Evolutionary conservation across 306 rosid species (phyloP).

Genomic region (Cercis canadensis): DNA sequence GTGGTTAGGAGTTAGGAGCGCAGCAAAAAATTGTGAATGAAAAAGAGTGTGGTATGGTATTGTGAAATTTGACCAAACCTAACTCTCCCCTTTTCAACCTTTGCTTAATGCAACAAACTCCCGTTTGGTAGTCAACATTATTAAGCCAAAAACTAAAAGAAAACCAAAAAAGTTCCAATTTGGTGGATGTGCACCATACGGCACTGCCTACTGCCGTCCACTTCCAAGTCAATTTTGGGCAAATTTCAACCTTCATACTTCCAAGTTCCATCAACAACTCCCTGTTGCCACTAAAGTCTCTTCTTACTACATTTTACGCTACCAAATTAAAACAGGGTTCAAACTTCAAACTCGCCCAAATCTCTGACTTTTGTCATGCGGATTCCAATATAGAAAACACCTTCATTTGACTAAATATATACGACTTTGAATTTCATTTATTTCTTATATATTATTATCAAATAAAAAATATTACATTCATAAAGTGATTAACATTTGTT

Average conservation of each 20-base stretch:
- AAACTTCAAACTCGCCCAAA: too few species aligned
- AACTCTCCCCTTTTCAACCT: not conserved
- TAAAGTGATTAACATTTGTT: too few species aligned
- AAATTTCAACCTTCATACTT: not conserved
- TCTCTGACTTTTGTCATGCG: too few species aligned
- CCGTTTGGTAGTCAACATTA: not conserved
- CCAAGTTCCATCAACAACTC: too few species aligned
- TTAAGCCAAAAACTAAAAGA: not conserved
- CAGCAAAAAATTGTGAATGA: conserved; percentile 33
- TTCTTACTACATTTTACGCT: too few species aligned
- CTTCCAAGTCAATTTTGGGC: conserved; percentile 40
- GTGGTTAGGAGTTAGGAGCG: conserved; percentile 3
- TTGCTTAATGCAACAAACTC: not conserved
- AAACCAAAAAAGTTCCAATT: conserved; percentile 32
- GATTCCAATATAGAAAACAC: too few species aligned
- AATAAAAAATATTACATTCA: too few species aligned
- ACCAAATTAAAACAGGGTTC: too few species aligned
- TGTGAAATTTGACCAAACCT: conserved; percentile 49
- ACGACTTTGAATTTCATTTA: too few species aligned
- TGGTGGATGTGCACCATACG: conserved; percentile 56
- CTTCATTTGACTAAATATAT: too few species aligned
- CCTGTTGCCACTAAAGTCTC: too few species aligned
- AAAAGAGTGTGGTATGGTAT: conserved; percentile 1
- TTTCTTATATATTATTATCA: too few species aligned
- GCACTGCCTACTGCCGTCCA: conserved; percentile 25